Evolutionary conservation across 345 rosid species (phyloP).

Genomic region (Eucalyptus pumila): DNA sequence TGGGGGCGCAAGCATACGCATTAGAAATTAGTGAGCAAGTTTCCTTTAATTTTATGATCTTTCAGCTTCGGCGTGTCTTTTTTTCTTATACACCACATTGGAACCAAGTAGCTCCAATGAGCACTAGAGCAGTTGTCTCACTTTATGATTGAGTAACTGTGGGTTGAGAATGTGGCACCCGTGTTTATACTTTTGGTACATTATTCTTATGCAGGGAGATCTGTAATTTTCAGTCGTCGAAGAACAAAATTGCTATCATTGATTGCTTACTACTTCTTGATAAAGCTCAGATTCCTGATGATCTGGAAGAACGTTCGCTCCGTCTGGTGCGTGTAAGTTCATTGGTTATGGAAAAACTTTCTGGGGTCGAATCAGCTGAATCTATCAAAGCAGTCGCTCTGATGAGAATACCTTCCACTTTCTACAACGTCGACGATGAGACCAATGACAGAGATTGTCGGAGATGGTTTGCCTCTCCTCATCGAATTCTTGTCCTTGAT

Average conservation of each 20-base stretch:
- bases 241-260: slow-evolving; percentile 15
- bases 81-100: background rate
- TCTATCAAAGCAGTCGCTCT: slow-evolving; percentile 72
- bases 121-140: background rate
- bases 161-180: background rate
- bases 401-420: slow-evolving; percentile 61
- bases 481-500: slow-evolving; percentile 77
- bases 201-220: slow-evolving; percentile 47
- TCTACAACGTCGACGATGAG: slow-evolving; percentile 20
- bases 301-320: slow-evolving; percentile 15
- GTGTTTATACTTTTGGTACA: background rate
- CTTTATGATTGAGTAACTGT: background rate
- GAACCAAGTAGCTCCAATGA: background rate
- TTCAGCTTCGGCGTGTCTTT: background rate
- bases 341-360: slow-evolving; percentile 71
- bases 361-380: slow-evolving; percentile 67
- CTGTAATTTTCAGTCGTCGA: slow-evolving; percentile 22
- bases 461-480: slow-evolving; percentile 53
- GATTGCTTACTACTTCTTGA: slow-evolving; percentile 65
- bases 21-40: background rate
- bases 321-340: slow-evolving; percentile 40
- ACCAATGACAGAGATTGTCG: slow-evolving; percentile 15
- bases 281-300: slow-evolving; percentile 36
- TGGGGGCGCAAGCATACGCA: background rate
- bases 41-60: background rate